Base-by-base conservation (phyloP, 371 early-diverging fungal species). In the Apophysomyces variabilis region DNA sequence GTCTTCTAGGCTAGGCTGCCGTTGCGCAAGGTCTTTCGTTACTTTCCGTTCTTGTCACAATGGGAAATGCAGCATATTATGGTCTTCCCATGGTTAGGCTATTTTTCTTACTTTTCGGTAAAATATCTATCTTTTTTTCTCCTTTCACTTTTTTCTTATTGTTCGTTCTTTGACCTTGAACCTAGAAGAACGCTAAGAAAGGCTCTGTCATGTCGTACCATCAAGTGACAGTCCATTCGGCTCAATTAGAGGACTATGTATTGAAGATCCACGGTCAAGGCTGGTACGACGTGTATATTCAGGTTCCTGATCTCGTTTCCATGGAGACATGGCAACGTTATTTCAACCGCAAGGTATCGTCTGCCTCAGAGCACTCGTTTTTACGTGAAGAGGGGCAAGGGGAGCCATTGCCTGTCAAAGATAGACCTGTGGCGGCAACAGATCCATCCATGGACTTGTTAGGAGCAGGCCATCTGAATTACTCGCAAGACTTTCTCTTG, bases 21-120 rank as follows among this genome's bases (percentile, higher is more conserved):
- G 1, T 70, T 84, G 16, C 76, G 82, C 36, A 77, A 78, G 36
- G 83, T 81, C 38, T 73, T 80, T 70, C 84, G 87, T 0, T 87
- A 82, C 57, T 75, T 85, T 37, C 82, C 85, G 3, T 79, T 79
- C 45, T 64, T 87, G 32, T 76, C 87, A 0, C 85, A 76, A 26
- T 87, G 87, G 87, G 71, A 84, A 39, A 87, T 87, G 87, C 73
- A 79, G 43, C 83, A 85, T 16, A 74, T 87, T 38, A 80, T 84
- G 68, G 79, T 85, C 4, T 85, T 83, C 67, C 87, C 87, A 6
- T 68, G 79, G 61, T 63, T 82, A 1, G 79, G 84, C 1, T 87
- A 85, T 66, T 85, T 85, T 66, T 82, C 84, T 5, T 80, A 80
- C 57, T 85, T 85, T 71, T 83, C 83, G 32, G 76, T 76, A 67